These are phyloP conservation scores for Aspergillus brunneoviolaceus DNA, from an alignment of 2,329 filamentous ascomycete genomes.

Conservation along the genomic window DNA sequence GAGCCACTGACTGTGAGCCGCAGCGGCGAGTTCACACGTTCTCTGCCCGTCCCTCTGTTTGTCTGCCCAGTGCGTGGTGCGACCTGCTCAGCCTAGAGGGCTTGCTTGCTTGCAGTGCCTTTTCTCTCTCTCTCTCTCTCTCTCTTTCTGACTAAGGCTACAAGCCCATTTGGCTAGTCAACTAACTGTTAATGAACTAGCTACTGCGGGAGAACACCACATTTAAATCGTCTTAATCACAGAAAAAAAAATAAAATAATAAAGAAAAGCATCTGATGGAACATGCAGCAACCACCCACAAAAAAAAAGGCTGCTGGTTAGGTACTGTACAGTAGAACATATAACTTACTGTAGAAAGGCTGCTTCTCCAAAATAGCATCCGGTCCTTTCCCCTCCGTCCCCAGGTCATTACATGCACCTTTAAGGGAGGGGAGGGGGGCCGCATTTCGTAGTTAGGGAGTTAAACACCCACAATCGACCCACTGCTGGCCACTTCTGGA, in stretches of 20 bases:
- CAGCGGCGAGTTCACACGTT: not conserved
- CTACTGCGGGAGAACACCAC: not conserved
- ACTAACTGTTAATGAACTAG: no score
- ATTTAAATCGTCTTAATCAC: not conserved
- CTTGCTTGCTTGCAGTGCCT: no score
- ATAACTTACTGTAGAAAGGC: not conserved
- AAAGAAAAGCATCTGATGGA: not conserved
- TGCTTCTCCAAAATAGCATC: not conserved
- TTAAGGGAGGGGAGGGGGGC: conserved; percentile 1
- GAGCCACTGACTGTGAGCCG: not conserved
- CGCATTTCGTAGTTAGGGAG: conserved; percentile 11
- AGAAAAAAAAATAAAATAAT: not conserved
- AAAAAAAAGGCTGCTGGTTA: no score
- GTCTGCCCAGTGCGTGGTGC: not conserved
- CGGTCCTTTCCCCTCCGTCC: conserved; percentile 1
- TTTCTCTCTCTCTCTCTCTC: not conserved
- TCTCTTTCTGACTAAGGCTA: not conserved
- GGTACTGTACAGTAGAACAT: no score
- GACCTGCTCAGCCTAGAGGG: not conserved
- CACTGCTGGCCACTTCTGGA: conserved; percentile 30
- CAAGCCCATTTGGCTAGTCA: not conserved
- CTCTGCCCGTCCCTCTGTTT: no score
- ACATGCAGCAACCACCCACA: not conserved
- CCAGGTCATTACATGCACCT: conserved; percentile 13
- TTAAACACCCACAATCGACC: conserved; percentile 34